Percentiles rank a stretch among this genome's conserved stretches.
These are phyloP conservation scores for Tricholoma terreum DNA, from an alignment of 768 basidiomycete species.

Conservation along the genomic window DNA sequence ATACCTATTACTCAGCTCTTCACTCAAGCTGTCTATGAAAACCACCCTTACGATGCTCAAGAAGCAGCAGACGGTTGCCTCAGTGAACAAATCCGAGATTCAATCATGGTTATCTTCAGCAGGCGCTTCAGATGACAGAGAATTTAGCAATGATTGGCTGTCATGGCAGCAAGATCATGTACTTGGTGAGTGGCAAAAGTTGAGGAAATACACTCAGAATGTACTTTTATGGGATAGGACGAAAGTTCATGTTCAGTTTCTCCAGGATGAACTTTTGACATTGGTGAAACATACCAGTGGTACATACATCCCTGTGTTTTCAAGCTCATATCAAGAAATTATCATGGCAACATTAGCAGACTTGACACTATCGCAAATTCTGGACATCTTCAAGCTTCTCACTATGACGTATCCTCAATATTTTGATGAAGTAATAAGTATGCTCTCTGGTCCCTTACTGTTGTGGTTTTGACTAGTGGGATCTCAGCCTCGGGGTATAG, in stretches of 20 bases:
- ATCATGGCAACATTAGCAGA: conserved; percentile 36
- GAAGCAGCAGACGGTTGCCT: conserved; percentile 37
- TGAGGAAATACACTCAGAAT: conserved; percentile 51
- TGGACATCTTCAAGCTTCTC: conserved; percentile 72
- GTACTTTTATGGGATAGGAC: conserved; percentile 51
- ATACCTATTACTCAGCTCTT: too few species aligned
- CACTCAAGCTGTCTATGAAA: conserved; percentile 35
- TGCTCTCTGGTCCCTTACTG: too few species aligned
- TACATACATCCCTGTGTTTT: conserved; percentile 27
- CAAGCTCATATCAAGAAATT: conserved; percentile 1
- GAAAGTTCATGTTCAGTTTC: conserved; percentile 52
- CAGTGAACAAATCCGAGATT: conserved; percentile 53
- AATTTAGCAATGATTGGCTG: conserved; percentile 27
- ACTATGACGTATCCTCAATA: conserved; percentile 79
- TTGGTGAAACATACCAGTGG: conserved; percentile 59
- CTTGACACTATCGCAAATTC: conserved; percentile 53
- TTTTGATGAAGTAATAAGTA: conserved; percentile 60
- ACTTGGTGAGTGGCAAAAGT: conserved; percentile 51
- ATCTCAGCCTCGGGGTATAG: too few species aligned
- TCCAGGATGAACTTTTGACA: conserved; percentile 58
- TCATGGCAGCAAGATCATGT: conserved; percentile 55
- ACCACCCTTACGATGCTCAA: conserved; percentile 47
- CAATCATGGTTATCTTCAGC: conserved; percentile 61
- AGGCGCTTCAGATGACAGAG: conserved; percentile 21
- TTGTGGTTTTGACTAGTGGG: too few species aligned